These are phyloP conservation scores for Moricandia arvensis DNA, from an alignment of 345 rosid genomes.

Conservation along the genomic window DNA sequence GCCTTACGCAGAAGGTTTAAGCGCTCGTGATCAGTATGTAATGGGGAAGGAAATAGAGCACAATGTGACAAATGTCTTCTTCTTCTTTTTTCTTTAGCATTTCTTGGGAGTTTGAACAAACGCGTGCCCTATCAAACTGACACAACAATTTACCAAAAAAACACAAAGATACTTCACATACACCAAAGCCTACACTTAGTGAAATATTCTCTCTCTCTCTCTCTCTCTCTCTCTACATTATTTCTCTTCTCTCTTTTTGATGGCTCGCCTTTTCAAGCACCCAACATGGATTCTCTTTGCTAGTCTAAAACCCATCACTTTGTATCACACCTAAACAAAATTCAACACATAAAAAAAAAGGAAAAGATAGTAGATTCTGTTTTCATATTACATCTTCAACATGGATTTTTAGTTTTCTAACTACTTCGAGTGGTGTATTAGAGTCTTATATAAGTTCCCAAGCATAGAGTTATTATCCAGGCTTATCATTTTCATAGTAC, in stretches of 20 bases:
- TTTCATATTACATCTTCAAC: slow-evolving; percentile 21
- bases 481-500: slow-evolving; percentile 3
- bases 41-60: not conserved
- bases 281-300: slow-evolving; percentile 42
- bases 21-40: slow-evolving; percentile 26
- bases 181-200: slow-evolving; percentile 37
- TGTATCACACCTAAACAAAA: slow-evolving; percentile 27
- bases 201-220: slow-evolving; percentile 28
- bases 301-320: slow-evolving; percentile 41
- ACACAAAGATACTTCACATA: slow-evolving; percentile 36
- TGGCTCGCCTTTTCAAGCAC: slow-evolving; percentile 44
- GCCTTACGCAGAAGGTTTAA: not conserved
- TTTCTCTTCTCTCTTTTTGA: slow-evolving; percentile 24
- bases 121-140: slow-evolving; percentile 44
- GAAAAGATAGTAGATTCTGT: slow-evolving; percentile 21
- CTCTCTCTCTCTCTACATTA: slow-evolving; percentile 11
- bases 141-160: slow-evolving; percentile 39
- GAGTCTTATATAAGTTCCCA: not conserved
- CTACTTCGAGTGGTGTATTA: not conserved
- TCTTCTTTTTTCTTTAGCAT: slow-evolving; percentile 30
- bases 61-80: slow-evolving; percentile 32
- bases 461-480: not conserved
- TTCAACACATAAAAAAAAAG: not conserved
- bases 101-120: slow-evolving; percentile 41
- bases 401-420: not conserved